Conservation (phyloP, 1,284 basidiomycete species). For the Anthracocystis setariae region DNA sequence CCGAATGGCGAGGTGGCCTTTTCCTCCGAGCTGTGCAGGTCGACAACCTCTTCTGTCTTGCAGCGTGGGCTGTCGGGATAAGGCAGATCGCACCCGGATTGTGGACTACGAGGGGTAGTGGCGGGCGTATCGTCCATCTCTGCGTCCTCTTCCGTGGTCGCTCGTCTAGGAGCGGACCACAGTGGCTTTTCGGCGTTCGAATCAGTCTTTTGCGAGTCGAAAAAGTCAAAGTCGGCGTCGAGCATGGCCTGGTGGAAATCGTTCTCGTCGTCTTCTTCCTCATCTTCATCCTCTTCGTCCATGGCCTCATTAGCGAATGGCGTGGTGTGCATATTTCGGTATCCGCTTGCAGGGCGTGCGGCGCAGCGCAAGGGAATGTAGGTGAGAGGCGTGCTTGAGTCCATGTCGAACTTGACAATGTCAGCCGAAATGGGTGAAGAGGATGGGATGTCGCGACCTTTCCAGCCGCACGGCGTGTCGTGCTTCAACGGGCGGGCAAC, state of each 20-base stretch:
- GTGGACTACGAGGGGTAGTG: conserved; percentile 53
- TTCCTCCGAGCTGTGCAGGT: conserved; percentile 7
- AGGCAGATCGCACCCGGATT: conserved; percentile 42
- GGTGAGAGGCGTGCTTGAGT: conserved; percentile 22
- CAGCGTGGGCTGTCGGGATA: conserved; percentile 40
- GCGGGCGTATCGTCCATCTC: conserved; percentile 52
- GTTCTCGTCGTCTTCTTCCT: conserved; percentile 58
- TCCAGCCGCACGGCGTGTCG: conserved; percentile 11
- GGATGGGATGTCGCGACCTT: conserved; percentile 24
- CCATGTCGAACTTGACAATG: conserved; percentile 32
- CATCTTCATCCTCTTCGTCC: conserved; percentile 23
- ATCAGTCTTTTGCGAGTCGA: conserved; percentile 41
- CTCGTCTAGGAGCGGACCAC: conserved; percentile 19
- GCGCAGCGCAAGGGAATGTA: conserved; percentile 25
- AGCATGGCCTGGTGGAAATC: conserved; percentile 66
- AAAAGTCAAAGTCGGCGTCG: conserved; percentile 57
- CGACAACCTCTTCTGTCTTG: conserved; percentile 19
- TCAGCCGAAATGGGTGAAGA: conserved; percentile 40
- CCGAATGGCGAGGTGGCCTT: conserved; percentile 8
- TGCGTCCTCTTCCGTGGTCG: conserved; percentile 32
- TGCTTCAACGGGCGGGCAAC: conserved; percentile 11
- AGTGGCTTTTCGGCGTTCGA: conserved; percentile 6
- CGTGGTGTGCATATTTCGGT: conserved; percentile 14
- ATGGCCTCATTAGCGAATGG: conserved; percentile 11
- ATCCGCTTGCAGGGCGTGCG: conserved; percentile 10